Evolutionary conservation across 805 yeast species (phyloP), one percentile per base, ranked within the genome.

Genomic region (Pichia eremophila): DNA sequence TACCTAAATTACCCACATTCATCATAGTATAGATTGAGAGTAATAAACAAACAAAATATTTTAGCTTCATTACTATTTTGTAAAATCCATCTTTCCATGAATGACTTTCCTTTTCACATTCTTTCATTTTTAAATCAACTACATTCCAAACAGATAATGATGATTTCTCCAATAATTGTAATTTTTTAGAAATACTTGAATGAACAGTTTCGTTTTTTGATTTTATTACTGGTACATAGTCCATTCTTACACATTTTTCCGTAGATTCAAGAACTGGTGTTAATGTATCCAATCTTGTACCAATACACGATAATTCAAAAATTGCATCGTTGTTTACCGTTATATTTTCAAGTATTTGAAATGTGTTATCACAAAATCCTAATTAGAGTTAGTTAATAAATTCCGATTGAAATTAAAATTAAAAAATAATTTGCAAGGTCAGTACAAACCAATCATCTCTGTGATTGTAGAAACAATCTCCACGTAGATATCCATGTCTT

Each of bases 71-170:
- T 14, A 31, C 19, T 31, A 45, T 39, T 10, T 35, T 36, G 12
- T 7, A 18, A 37, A 44, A 41, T 8, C 40, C 25, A 10, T n/a
- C 14, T 9, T 25, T 38, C 46, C 45, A 50, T 29, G n/a, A 43
- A 57, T 14, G 7, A 40, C 42, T 1, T 56, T 44, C 41, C 60
- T 66, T 46, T 57, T 49, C 5, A 62, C 47, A 14, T 25, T 44
- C 45, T 35, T 19, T 44, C 10, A 31, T 35, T 15, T 41, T 34
- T 10, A 69, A 45, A 0, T 66, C 50, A 1, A 64, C 49, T 1
- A 61, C 44, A 49, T 71, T 72, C 75, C 75, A 72, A 11, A 69
- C 8, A 27, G 36, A 34, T 7, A 34, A 14, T 14, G 36, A 34
- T 4, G 36, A 34, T 15, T 15, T 22, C 25, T 58, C 56, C 3